Conservation (phyloP, 305 asterid genomes). For the Fraxinus angustifolia region DNA sequence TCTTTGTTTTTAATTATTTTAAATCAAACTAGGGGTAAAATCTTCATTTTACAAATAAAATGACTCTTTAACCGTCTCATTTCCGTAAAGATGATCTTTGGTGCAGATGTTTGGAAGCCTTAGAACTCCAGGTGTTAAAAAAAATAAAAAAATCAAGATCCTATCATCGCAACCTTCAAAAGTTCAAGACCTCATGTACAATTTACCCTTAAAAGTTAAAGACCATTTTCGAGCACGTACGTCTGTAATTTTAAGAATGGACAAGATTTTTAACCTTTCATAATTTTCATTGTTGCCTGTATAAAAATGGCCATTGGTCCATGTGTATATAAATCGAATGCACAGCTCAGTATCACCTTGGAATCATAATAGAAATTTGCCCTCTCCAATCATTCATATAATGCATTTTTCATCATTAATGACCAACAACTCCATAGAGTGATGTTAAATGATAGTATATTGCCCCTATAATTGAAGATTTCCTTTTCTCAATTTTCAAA, state of each 20-base stretch:
- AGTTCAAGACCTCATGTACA: neutral
- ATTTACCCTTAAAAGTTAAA: neutral
- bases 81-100: neutral
- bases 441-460: neutral
- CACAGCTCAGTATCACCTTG: neutral
- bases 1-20: too few relatives aligned
- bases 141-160: neutral
- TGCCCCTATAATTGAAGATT: neutral
- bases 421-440: neutral
- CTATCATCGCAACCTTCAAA: neutral
- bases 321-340: neutral
- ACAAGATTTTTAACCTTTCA: neutral
- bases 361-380: neutral
- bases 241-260: neutral
- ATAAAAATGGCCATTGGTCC: neutral
- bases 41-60: neutral
- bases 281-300: neutral
- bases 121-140: neutral
- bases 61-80: neutral
- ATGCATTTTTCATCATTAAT: neutral
- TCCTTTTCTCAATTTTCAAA: neutral
- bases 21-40: neutral
- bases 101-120: neutral
- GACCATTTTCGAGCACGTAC: neutral
- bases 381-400: neutral